These are phyloP conservation scores for Venustampulla echinocandica DNA, from an alignment of 495 filamentous ascomycete genomes.

Conservation along the genomic window DNA sequence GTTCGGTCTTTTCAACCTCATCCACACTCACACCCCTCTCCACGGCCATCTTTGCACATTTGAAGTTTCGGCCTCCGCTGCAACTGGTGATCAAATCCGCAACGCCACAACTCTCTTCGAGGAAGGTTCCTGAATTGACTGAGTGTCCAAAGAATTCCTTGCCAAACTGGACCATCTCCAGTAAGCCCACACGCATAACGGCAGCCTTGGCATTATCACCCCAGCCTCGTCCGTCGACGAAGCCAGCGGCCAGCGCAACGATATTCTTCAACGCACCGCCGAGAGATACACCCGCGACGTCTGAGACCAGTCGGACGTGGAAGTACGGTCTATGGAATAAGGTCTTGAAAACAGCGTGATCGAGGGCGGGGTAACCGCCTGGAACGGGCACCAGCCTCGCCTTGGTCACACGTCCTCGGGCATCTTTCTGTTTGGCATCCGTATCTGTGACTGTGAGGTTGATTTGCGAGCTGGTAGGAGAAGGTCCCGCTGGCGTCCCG, in stretches of 20 bases:
- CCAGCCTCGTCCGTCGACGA: conserved; percentile 93
- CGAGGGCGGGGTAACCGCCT: conserved; percentile 68
- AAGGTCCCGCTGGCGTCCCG: conserved; percentile 54
- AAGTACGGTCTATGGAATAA: conserved; percentile 98
- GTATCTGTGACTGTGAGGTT: conserved; percentile 47
- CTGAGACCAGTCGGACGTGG: conserved; percentile 83
- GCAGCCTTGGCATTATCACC: conserved; percentile 97
- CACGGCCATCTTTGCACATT: conserved; percentile 82
- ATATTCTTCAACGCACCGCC: conserved; percentile 97
- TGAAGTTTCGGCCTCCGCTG: conserved; percentile 83
- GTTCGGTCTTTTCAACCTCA: conserved; percentile 77
- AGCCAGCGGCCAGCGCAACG: conserved; percentile 88
- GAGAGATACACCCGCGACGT: conserved; percentile 93
- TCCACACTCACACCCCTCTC: conserved; percentile 70
- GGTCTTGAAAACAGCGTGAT: conserved; percentile 65
- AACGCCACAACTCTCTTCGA: conserved; percentile 90
- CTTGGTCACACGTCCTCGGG: conserved; percentile 50
- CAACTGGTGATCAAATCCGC: conserved; percentile 95
- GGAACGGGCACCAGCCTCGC: conserved; percentile 66
- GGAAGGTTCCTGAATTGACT: conserved; percentile 75
- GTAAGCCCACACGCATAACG: conserved; percentile 87
- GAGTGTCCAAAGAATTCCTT: conserved; percentile 82
- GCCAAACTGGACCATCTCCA: conserved; percentile 93
- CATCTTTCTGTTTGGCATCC: conserved; percentile 49
- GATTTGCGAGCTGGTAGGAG: conserved; percentile 43